Evolutionary conservation across 2,329 filamentous ascomycete genomes (phyloP).

Genomic region (Trichoderma hamatum): DNA sequence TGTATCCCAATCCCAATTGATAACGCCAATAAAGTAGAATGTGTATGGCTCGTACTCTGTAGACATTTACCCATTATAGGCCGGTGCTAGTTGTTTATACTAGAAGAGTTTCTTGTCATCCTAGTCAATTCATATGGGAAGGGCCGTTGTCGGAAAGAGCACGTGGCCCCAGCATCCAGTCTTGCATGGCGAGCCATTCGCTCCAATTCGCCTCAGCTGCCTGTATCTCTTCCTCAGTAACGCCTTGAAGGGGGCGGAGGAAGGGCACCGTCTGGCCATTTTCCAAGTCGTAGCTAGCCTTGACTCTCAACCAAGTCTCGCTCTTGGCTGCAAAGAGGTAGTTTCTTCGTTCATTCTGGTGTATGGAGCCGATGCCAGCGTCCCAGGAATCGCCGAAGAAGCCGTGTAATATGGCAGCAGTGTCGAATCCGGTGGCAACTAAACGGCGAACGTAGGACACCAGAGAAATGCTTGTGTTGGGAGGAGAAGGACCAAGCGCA

Average conservation of each 20-base stretch:
- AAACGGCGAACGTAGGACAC: constrained; percentile 89
- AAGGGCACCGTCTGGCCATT: constrained; percentile 86
- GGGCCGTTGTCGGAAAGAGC: constrained; percentile 54
- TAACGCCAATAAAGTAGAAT: background rate
- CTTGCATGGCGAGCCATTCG: constrained; percentile 94
- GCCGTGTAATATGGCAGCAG: constrained; percentile 81
- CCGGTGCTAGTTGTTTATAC: background rate
- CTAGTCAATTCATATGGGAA: constrained; percentile 35
- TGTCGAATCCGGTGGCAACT: constrained; percentile 89
- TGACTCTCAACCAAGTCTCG: constrained; percentile 85
- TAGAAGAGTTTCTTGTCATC: background rate
- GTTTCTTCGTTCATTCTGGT: constrained; percentile 89
- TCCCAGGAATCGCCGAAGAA: constrained; percentile 97
- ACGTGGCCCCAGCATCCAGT: constrained; percentile 94
- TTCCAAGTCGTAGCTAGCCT: constrained; percentile 85
- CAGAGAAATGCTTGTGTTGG: constrained; percentile 48
- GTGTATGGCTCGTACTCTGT: background rate
- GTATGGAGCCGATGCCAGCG: constrained; percentile 75
- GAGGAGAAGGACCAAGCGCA: constrained; percentile 28
- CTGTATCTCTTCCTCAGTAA: constrained; percentile 78
- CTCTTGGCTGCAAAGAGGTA: constrained; percentile 96
- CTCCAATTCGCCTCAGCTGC: constrained; percentile 86
- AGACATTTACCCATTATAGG: background rate
- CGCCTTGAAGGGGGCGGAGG: constrained; percentile 76
- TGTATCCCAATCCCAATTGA: background rate